Evolutionary conservation across 805 yeast species (phyloP), one percentile per base, ranked within the genome.

Genomic region (Blastobotrys terrestris): DNA sequence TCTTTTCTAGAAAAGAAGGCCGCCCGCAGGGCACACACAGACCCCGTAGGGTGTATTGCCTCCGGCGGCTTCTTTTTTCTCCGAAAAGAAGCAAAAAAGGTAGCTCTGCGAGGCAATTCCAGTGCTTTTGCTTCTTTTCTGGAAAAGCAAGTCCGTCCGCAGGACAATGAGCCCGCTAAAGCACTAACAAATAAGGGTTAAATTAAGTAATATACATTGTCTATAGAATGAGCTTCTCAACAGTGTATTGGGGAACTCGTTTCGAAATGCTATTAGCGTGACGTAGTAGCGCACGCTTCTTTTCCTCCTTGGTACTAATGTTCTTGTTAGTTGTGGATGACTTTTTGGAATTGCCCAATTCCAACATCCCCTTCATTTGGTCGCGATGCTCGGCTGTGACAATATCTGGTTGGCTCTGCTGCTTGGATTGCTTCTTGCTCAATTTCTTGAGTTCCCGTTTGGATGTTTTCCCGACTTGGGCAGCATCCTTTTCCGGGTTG

Each of bases 141-240:
- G 11, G 35, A 26, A 26, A 26, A 26, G 35, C n/a, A 26, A 26
- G 35, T 5, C 35, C 35, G 35, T 11, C 35, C 35, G 35, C 35
- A 26, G 35, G 35, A 11, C 35, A 26, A n/a, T n/a, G n/a, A n/a
- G n/a, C n/a, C n/a, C n/a, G n/a, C n/a, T n/a, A n/a, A n/a, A n/a
- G n/a, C n/a, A 6, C 6, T 6, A 7, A 6, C 43, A 40, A 40
- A 40, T n/a, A 13, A 40, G 19, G 19, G 19, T 15, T 15, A 40
- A 40, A 40, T 40, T 40, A 18, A 15, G 13, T 43, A 43, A 16
- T 40, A 39, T 41, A 26, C 18, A 44, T 18, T 3, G 16, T 39
- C 51, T 54, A 60, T 20, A 66, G 49, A 7, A 57, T 56, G 6
- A 67, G 55, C 46, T 63, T 63, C 53, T 68, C 72, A 6, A 69